Evolutionary conservation across 164 flowering plant species (phyloP), one percentile per base, ranked within the genome.

Genomic region (Litsea cubeba): DNA sequence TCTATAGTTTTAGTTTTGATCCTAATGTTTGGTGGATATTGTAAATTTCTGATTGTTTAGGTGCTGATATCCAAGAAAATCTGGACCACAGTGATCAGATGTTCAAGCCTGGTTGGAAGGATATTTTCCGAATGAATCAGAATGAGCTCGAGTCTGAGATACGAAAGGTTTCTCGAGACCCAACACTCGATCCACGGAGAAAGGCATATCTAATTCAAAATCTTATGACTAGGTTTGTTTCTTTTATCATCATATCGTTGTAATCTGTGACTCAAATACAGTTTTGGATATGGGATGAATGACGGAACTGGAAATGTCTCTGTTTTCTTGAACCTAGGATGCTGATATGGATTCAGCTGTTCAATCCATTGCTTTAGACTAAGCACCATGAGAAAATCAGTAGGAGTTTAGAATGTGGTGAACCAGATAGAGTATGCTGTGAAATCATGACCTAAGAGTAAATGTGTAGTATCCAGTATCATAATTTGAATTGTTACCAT

Each of bases 41-140:
- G 12, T 28, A 30, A n/a, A 40, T 40, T n/a, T 65, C 14, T 57
- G 40, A 17, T 15, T 62, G 25, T 66, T 28, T 74, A 90, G 98
- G 88, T 63, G 54, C 81, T 51, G 86, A 84, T 79, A 30, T 76
- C 28, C 86, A 81, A 65, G 97, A 88, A 77, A 82, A 84, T 71
- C 54, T 85, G 74, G 95, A 91, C 71, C 86, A 79, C 40, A 80
- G 78, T 77, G 93, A 90, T 80, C 82, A 80, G 65, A 88, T 86
- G 75, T 93, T 94, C 82, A 93, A 93, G 87, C 97, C 97, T 74
- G 99, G 99, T 3, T 95, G 99, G 97, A 91, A 91, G 79, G 97
- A 93, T 81, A 93, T 95, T 26, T 91, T 93, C 74, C 81, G 95
- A 73, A 93, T 91, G 97, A 93, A 95, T 80, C 95, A 91, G 78